These are phyloP conservation scores for Trametes hirsuta DNA, from an alignment of 1,284 basidiomycete species.

Conservation along the genomic window DNA sequence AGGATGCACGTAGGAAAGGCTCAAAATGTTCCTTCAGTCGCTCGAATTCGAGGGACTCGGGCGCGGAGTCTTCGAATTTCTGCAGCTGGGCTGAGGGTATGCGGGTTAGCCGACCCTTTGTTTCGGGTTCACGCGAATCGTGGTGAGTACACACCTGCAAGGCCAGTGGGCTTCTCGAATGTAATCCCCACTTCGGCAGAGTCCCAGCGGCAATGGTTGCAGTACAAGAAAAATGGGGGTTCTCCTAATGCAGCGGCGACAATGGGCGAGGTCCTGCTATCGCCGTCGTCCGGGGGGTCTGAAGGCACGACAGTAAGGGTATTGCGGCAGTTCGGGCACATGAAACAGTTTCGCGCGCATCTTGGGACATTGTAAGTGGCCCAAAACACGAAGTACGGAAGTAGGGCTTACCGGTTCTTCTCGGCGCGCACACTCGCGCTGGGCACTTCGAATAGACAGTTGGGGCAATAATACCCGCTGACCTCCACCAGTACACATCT, in stretches of 20 bases:
- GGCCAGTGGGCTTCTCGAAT: slow-evolving; percentile 95
- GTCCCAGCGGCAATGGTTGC: slow-evolving; percentile 94
- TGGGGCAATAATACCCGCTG: slow-evolving; percentile 96
- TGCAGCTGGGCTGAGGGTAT: slow-evolving; percentile 77
- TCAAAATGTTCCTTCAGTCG: slow-evolving; percentile 94
- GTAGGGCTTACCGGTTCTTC: slow-evolving; percentile 77
- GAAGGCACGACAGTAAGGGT: slow-evolving; percentile 87
- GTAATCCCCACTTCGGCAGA: slow-evolving; percentile 88
- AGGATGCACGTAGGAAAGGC: slow-evolving; percentile 80
- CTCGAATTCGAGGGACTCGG: slow-evolving; percentile 88
- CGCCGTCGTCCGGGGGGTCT: slow-evolving; percentile 73
- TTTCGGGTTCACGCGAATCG: neutral
- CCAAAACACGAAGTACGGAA: no score
- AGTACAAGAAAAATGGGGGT: slow-evolving; percentile 90
- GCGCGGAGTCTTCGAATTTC: slow-evolving; percentile 83
- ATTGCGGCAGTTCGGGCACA: slow-evolving; percentile 91
- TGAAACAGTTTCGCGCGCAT: slow-evolving; percentile 97
- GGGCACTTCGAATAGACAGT: slow-evolving; percentile 99
- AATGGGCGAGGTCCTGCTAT: slow-evolving; percentile 50
- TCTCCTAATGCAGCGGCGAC: slow-evolving; percentile 67
- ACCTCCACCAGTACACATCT: slow-evolving; percentile 92
- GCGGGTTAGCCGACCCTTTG: slow-evolving; percentile 14
- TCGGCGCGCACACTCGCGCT: slow-evolving; percentile 94
- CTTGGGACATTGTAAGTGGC: slow-evolving; percentile 42
- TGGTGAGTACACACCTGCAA: slow-evolving; percentile 66